Base-by-base conservation (phyloP, 306 rosid genomes). In the Senna siamea region DNA sequence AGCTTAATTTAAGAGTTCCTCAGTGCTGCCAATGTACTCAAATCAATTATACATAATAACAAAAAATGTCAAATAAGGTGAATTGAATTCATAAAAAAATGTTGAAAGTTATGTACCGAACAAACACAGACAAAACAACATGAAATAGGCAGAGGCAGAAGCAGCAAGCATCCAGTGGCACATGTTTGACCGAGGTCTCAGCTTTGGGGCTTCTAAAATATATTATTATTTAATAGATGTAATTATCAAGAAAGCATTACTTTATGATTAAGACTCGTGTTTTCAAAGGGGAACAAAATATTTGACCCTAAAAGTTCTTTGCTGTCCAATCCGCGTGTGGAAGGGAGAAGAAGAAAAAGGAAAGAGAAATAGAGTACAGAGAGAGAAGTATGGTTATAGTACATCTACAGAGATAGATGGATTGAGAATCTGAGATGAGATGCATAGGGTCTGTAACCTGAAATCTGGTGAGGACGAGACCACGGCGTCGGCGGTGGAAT, bases 401-500 rank as follows among this genome's bases (percentile, higher is more conserved):
- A n/a, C n/a, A n/a, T n/a, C n/a, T n/a, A n/a, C n/a, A n/a, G n/a
- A n/a, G n/a, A n/a, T n/a, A n/a, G n/a, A n/a, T n/a, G n/a, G n/a
- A n/a, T n/a, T n/a, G n/a, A n/a, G n/a, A n/a, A n/a, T n/a, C n/a
- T n/a, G n/a, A n/a, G n/a, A 22, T 19, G 0, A 18, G n/a, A n/a
- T n/a, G 26, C 34, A 19, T 38, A 11, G 71, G 66, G 66, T 3
- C 5, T 58, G 11, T 12, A 12, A 23, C 55, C 48, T 10, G 6
- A 13, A 12, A 9, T 44, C n/a, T 12, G 48, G 5, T 14, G 44
- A 7, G 26, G 44, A 7, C 44, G 50, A 53, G 23, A 72, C 38
- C 28, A 2, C 54, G 68, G 54, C 74, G 68, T n/a, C 17, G 78
- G 64, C 70, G 78, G 46, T 12, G 75, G 83, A 73, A 37, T 17